Base-by-base conservation (phyloP, 768 basidiomycete species). In the Tylopilus subfusipes region DNA sequence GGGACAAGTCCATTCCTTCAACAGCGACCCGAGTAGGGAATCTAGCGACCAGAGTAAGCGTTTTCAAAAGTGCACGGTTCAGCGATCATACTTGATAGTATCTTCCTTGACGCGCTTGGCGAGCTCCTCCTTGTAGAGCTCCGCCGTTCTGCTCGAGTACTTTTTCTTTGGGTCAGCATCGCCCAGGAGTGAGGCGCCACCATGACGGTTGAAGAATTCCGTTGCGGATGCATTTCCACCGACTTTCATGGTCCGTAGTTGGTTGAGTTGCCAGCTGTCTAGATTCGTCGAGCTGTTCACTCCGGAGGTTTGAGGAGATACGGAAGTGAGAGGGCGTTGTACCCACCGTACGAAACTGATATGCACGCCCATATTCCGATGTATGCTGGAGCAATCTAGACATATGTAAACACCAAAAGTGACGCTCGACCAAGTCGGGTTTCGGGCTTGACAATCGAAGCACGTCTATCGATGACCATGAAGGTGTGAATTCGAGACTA, bases 331-430 rank as follows among this genome's bases (percentile, higher is more conserved):
- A 31, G 13, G 25, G 22, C 34, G 38, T 29, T 34, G 48, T 11
- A 71, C 86, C 63, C 68, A 94, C 93, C 95, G 78, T 40, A 99
- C 96, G 65, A 99, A 99, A 58, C 85, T 90, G 72, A 99, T 94
- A 69, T 99, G 97, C 22, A 98, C 96, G 63, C 97, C 97, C 84
- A 98, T 86, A 70, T 96, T 98, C 50, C 97, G 80, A 73, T 99
- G 97, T 14, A 89, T 76, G 60, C 88, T 90, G 5, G 96, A 98
- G 78, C 97, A 99, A 55, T 99, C 95, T 30, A 98, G 77, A 68
- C 97, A 99, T 66, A 99, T 94, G 73, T 98, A 98, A 14, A 98
- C 86, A 31, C 93, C 96, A 68, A 89, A 99, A 0, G 93, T 95
- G 21, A 97, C 93, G 57, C 92, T 94, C 4, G 94, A 86, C 97